Base-by-base conservation (phyloP, 768 basidiomycete species). In the Podaxis sp. region DNA sequence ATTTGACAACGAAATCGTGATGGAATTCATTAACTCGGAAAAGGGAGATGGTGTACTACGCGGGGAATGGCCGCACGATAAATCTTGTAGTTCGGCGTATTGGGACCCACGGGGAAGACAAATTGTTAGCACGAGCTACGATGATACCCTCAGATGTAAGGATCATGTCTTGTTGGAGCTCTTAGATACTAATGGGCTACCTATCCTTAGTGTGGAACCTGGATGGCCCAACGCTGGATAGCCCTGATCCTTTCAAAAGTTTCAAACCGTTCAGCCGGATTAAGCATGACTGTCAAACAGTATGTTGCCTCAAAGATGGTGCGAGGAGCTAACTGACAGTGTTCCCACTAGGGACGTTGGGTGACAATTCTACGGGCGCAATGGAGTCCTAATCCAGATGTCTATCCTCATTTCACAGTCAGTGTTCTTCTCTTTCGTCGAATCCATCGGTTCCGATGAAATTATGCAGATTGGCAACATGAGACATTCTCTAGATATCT, bases 41-140 rank as follows among this genome's bases (percentile, higher is more conserved):
- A 70, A 72, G 35, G 90, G 88, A 6, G 75, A 77, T 48, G 79
- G 83, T 0, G 73, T 75, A 18, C 72, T 91, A 28, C 84, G 89
- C 4, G 88, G 78, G 2, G 84, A 88, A 66, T 88, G 82, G 78
- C 70, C 70, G 13, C 92, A 94, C 67, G 80, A 83, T 59, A 90
- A 90, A 69, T 89, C 89, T 14, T 89, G 85, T 48, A 93, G 87
- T 63, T 86, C 92, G 14, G 92, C 89, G 0, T 93, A 88, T 65
- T 94, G 92, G 92, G 91, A 93, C 71, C 84, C 91, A 2, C 77
- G 87, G 59, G 92, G 92, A 2, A 82, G 89, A 27, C 78, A 83
- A 55, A 86, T 94, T 62, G 86, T 93, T 51, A 92, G 90, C 70
- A 94, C 92, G 4, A 87, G 87, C 69, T 94, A 94, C 64, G 92